Base-by-base conservation (phyloP, 2,329 filamentous ascomycete genomes). In the Basipetospora sp. region DNA sequence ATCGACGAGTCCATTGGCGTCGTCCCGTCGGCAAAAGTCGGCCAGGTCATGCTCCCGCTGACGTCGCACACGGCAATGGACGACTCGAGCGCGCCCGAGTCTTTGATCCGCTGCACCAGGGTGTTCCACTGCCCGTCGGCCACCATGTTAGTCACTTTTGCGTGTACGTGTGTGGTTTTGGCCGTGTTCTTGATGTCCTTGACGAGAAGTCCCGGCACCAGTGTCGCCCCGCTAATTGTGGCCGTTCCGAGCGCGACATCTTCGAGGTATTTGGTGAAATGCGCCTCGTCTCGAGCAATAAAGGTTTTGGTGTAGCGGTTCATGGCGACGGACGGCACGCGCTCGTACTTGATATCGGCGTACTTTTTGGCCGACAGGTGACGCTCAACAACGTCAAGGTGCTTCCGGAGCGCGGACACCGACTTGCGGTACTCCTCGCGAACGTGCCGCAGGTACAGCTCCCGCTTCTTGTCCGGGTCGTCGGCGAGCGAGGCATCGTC, bases 11-110 rank as follows among this genome's bases (percentile, higher is more conserved):
- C 62, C 49, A 75, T 57, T 0, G 70, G 67, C 0, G 40, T 45
- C 0, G 66, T 71, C 1, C 56, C 53, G 43, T 74, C 70, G 0
- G 43, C 37, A 34, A 69, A 63, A 0, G 0, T 3, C 0, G 62
- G 59, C 0, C 0, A 1, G 0, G 0, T 0, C 71, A 76, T 76
- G 28, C 67, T 71, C 4, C 63, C 65, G 6, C 64, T 71, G 5
- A 74, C 67, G 41, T 77, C 71, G 41, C 67, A 73, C 8, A 76
- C 59, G 1, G 71, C 70, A 25, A 76, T 69, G 41, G 63, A 62
- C 13, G 62, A 65, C 13, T 64, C 54, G 6, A 77, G 53, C 1
- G 56, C 63, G 3, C 71, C 71, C 3, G 63, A 67, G 42, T 74
- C 66, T 34, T 62, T 65, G 49, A 75, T 64, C 2, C 71, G 63